Evolutionary conservation across 2,329 filamentous ascomycete species (phyloP).

Genomic region (Stagonosporopsis vannaccii): DNA sequence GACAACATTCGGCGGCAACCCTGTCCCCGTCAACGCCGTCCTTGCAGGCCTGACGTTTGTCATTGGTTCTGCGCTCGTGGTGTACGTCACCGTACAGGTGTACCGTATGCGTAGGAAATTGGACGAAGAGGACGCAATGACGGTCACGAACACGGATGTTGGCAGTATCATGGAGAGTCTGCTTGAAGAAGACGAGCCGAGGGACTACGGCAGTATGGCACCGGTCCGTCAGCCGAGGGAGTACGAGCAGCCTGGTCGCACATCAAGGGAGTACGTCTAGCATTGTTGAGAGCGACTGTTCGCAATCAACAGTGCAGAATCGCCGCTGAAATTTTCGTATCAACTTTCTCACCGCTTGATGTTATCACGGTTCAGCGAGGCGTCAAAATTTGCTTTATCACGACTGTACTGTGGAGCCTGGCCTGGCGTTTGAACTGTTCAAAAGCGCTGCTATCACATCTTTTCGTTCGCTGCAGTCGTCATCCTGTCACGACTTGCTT

Average conservation of each 20-base stretch:
- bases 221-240: constrained; percentile 1
- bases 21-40: constrained; percentile 76
- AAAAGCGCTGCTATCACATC: no score
- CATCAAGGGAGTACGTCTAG: constrained; percentile 9
- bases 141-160: constrained; percentile 73
- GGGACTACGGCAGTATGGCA: constrained; percentile 35
- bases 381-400: no score
- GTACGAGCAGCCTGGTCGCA: constrained; percentile 2
- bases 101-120: constrained; percentile 42
- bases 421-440: no score
- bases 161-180: constrained; percentile 61
- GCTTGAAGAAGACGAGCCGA: constrained; percentile 45
- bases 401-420: no score
- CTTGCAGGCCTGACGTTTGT: constrained; percentile 67
- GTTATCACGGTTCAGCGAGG: no score
- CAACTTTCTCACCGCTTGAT: no score
- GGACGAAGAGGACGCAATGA: constrained; percentile 56
- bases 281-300: background rate
- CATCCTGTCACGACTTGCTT: no score
- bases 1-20: constrained; percentile 71
- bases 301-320: no score
- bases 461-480: no score
- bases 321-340: no score
- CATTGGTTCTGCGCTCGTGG: constrained; percentile 70
- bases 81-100: constrained; percentile 42